Evolutionary conservation across 192 early-diverging fungal species (phyloP).

Genomic region (Nowakowskiella sp.): DNA sequence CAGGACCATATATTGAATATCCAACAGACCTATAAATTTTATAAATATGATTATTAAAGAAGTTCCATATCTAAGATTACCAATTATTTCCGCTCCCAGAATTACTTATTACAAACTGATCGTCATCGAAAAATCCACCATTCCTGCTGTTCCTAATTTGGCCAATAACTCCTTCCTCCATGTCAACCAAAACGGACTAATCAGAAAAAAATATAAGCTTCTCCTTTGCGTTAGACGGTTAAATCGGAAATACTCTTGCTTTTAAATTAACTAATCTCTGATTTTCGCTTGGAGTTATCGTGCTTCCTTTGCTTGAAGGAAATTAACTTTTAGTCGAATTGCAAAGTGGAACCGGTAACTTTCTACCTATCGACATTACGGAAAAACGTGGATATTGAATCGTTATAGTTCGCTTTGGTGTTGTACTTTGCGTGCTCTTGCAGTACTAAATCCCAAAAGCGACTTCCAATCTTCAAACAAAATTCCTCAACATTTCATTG

Average conservation of each 20-base stretch:
- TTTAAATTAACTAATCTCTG: conserved; percentile 25
- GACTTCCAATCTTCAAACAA: conserved; percentile 31
- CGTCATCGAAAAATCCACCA: conserved; percentile 34
- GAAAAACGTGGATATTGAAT: conserved; percentile 46
- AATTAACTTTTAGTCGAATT: too few species aligned
- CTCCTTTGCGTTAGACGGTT: not conserved
- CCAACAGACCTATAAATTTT: conserved; percentile 35
- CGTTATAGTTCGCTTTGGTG: conserved; percentile 28
- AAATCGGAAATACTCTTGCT: conserved; percentile 13
- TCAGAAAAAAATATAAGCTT: conserved; percentile 9
- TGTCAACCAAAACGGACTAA: conserved; percentile 48
- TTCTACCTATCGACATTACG: conserved; percentile 21
- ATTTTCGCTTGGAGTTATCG: conserved; percentile 19
- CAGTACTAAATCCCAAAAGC: conserved; percentile 52
- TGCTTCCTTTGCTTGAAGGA: conserved; percentile 8
- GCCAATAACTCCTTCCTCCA: conserved; percentile 48
- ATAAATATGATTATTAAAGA: not conserved
- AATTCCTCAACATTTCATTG: not conserved
- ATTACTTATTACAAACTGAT: conserved; percentile 33
- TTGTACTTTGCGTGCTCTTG: conserved; percentile 46
- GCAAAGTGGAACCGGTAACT: not conserved
- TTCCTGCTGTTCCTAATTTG: conserved; percentile 26
- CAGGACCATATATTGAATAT: conserved; percentile 34
- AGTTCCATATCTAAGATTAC: conserved; percentile 15
- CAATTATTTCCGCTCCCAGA: conserved; percentile 57